These are phyloP conservation scores for Fragaria iinumae DNA, from an alignment of 306 rosid species.

Conservation along the genomic window DNA sequence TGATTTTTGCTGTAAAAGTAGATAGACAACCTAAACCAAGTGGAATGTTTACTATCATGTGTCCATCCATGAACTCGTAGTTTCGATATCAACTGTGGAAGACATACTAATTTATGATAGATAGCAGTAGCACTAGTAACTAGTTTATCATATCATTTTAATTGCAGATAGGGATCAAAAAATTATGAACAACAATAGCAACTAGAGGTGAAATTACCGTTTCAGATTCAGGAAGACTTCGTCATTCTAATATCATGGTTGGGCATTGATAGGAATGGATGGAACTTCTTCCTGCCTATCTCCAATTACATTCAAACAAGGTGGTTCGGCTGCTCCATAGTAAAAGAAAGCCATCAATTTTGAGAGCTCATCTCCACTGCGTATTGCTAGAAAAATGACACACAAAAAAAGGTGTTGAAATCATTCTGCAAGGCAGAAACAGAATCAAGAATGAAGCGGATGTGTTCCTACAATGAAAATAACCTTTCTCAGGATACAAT, in stretches of 20 bases:
- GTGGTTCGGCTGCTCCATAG: slow-evolving; percentile 76
- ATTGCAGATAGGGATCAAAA: slow-evolving; percentile 1
- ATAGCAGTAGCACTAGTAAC: not conserved
- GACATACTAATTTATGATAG: not conserved
- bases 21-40: too few species aligned
- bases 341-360: slow-evolving; percentile 89
- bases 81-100: not conserved
- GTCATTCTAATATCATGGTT: slow-evolving; percentile 25
- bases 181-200: not conserved
- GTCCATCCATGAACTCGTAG: not conserved
- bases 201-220: slow-evolving; percentile 16
- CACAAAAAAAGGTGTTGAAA: slow-evolving; percentile 19
- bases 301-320: slow-evolving; percentile 44
- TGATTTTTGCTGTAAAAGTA: not conserved
- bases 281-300: slow-evolving; percentile 61
- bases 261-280: slow-evolving; percentile 37
- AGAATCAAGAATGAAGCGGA: slow-evolving; percentile 2
- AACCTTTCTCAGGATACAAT: slow-evolving; percentile 80
- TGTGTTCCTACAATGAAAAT: not conserved
- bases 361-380: slow-evolving; percentile 77
- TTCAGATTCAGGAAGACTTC: too few species aligned
- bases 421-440: not conserved
- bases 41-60: not conserved
- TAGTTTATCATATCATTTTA: not conserved
- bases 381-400: slow-evolving; percentile 49